phyloP scores from a whole-genome alignment of 73 alveolate species.

The Effrenium voratum region DNA sequence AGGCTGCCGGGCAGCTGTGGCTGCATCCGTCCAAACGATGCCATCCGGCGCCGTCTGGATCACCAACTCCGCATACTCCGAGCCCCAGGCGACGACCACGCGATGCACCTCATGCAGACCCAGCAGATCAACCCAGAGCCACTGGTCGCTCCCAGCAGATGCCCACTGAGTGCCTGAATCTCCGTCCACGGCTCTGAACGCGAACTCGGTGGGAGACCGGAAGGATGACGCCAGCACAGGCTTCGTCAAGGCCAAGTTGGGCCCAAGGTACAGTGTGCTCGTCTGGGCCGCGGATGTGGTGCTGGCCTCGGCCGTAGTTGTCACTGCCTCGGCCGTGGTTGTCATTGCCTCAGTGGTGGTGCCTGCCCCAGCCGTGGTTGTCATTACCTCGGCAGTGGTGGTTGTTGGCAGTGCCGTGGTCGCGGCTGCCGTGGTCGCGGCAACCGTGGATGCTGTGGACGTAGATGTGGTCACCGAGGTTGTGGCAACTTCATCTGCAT shows the following conservation, averaged over 20 bases:
- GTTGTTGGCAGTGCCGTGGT: neutral
- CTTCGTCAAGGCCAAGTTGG: constrained; percentile 20
- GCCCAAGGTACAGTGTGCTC: too few species aligned
- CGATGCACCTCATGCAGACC: neutral
- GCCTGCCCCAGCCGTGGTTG: neutral
- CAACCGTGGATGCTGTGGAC: neutral
- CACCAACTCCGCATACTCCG: neutral
- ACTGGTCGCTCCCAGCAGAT: constrained; percentile 21
- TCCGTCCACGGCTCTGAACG: constrained; percentile 68
- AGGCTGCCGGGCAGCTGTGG: neutral
- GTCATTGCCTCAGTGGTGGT: neutral
- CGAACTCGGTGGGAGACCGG: constrained; percentile 57
- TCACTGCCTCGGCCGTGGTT: too few species aligned
- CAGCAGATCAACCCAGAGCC: constrained; percentile 80
- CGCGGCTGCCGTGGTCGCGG: neutral
- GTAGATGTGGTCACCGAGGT: neutral
- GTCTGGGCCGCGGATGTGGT: too few species aligned
- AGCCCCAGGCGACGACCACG: constrained; percentile 11
- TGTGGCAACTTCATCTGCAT: neutral
- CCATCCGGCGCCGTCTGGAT: constrained; percentile 50
- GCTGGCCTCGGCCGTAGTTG: too few species aligned
- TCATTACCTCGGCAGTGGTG: neutral
- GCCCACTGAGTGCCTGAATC: constrained; percentile 56
- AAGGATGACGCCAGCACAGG: constrained; percentile 66
- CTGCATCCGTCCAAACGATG: constrained; percentile 34